A percentile compares a stretch with the other conserved stretches of the same genome.
These are phyloP conservation scores for Mycena galopus DNA, from an alignment of 768 basidiomycete genomes.

Conservation along the genomic window DNA sequence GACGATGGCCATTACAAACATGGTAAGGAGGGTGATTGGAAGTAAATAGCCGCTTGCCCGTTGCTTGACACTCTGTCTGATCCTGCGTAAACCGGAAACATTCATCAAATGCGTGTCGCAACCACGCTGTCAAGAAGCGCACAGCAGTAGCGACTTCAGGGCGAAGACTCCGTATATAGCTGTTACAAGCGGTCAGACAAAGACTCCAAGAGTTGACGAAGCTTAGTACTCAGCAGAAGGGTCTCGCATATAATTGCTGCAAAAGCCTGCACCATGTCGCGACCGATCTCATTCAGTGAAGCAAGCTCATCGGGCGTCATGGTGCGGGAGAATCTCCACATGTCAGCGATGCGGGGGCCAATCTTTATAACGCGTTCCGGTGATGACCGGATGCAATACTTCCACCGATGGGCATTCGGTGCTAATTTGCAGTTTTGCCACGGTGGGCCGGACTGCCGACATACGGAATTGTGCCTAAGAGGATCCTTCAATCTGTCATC, in stretches of 20 bases:
- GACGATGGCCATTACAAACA: background rate
- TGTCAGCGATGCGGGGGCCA: background rate
- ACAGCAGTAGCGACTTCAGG: background rate
- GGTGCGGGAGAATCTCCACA: background rate
- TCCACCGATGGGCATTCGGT: background rate
- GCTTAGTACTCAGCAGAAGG: background rate
- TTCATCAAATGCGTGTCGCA: background rate
- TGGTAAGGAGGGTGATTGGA: background rate
- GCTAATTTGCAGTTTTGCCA: too few species aligned
- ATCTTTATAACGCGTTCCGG: background rate
- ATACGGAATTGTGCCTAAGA: too few species aligned
- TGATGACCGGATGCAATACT: background rate
- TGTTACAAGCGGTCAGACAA: background rate
- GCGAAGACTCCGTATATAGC: constrained; percentile 1
- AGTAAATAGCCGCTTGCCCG: background rate
- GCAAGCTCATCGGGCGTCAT: constrained; percentile 1
- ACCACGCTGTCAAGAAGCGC: background rate
- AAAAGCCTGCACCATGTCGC: background rate
- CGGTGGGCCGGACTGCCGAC: too few species aligned
- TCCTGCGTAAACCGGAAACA: background rate
- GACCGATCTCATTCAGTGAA: background rate
- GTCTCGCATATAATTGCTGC: background rate
- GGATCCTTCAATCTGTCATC: background rate
- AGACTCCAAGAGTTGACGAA: background rate
- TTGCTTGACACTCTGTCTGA: background rate